A percentile compares a stretch with the other conserved stretches of the same genome.
phyloP scores from a whole-genome alignment of 1,284 basidiomycete species.

The Macrocybe sp. region DNA sequence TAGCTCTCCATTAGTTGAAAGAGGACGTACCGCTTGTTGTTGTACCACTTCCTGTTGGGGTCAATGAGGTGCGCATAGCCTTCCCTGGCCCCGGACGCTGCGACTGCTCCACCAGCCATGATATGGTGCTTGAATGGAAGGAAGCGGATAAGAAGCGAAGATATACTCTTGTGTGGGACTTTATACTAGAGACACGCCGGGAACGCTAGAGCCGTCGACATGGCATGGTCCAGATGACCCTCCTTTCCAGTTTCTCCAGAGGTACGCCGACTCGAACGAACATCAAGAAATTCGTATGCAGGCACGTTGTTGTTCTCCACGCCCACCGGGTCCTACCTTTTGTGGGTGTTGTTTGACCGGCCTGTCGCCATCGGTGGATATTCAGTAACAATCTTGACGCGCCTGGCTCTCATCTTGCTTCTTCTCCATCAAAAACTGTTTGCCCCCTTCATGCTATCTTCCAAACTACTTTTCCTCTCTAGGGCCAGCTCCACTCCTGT shows the following conservation, averaged over 20 bases:
- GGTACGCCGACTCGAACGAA: conserved; percentile 30
- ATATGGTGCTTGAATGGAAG: conserved; percentile 22
- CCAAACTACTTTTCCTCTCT: too few species aligned
- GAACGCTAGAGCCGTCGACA: conserved; percentile 11
- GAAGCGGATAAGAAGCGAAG: conserved; percentile 22
- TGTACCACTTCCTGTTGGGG: conserved; percentile 66
- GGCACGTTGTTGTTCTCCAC: not conserved
- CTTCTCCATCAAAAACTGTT: too few species aligned
- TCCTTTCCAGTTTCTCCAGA: conserved; percentile 33
- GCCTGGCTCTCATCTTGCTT: too few species aligned
- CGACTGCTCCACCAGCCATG: conserved; percentile 49
- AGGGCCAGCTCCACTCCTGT: too few species aligned
- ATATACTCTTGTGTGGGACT: conserved; percentile 23
- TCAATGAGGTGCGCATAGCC: conserved; percentile 55
- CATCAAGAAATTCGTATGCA: conserved; percentile 1
- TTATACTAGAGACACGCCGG: conserved; percentile 11
- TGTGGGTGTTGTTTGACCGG: too few species aligned
- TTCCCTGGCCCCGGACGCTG: conserved; percentile 27
- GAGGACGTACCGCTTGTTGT: conserved; percentile 54
- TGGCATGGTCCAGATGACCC: conserved; percentile 26
- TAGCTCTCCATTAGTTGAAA: not conserved
- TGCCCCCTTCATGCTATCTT: too few species aligned
- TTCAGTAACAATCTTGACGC: too few species aligned
- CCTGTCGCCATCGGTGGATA: too few species aligned
- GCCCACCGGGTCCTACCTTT: not conserved